Conservation (phyloP, 169 alveolate genomes). For the Blepharisma undulans region DNA sequence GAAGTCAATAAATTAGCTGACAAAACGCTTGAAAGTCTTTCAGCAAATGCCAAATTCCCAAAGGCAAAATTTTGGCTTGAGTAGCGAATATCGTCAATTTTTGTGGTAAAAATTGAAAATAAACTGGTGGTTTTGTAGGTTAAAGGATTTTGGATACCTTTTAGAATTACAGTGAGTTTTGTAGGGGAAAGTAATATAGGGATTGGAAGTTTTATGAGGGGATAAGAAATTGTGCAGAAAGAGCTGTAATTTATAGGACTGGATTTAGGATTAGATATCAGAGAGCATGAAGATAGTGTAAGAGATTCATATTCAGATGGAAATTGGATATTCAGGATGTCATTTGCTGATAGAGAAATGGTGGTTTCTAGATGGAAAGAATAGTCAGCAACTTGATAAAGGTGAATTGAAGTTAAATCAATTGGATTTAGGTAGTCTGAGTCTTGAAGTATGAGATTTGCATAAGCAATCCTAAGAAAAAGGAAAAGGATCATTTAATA, state of each 20-base stretch:
- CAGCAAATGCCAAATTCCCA: neutral
- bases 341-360: neutral
- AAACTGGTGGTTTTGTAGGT: neutral
- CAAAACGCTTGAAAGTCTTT: neutral
- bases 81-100: neutral
- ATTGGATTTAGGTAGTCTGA: neutral
- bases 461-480: neutral
- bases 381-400: neutral
- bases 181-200: neutral
- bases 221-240: neutral
- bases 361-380: neutral
- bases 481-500: neutral
- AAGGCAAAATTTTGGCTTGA: neutral
- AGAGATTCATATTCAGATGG: neutral
- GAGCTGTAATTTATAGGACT: neutral
- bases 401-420: neutral
- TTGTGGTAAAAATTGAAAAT: neutral
- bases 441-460: neutral
- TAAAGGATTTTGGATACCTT: neutral
- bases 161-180: neutral
- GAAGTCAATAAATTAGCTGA: neutral
- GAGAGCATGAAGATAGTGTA: neutral
- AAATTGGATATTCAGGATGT: neutral
- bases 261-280: neutral
- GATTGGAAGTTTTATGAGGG: neutral